Conservation (phyloP, 1,284 basidiomycete species). For the Irpex rosettiformis region DNA sequence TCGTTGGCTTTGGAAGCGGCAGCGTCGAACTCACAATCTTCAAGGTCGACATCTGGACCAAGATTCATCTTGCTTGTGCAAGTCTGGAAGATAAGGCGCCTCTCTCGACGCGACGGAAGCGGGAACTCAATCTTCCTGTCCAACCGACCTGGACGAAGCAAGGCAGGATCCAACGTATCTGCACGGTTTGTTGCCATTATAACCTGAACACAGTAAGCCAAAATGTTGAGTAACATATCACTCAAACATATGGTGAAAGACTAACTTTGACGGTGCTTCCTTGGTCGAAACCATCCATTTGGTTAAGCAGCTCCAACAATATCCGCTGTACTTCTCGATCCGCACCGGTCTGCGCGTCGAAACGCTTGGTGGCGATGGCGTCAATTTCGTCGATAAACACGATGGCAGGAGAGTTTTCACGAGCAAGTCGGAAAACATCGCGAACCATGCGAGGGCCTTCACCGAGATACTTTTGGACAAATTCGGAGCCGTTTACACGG, state of each 20-base stretch:
- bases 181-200: slow-evolving; percentile 99
- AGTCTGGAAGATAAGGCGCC: slow-evolving; percentile 98
- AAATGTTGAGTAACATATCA: not conserved
- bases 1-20: not conserved
- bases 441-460: slow-evolving; percentile 99
- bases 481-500: slow-evolving; percentile 97
- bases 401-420: slow-evolving; percentile 97
- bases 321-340: slow-evolving; percentile 99
- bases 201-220: slow-evolving; percentile 59
- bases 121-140: slow-evolving; percentile 99
- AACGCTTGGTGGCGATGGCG: slow-evolving; percentile 99
- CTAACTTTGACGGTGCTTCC: slow-evolving; percentile 96
- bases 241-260: not conserved
- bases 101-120: slow-evolving; percentile 90
- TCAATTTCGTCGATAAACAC: slow-evolving; percentile 99
- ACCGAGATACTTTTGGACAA: slow-evolving; percentile 99
- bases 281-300: slow-evolving; percentile 99
- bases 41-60: slow-evolving; percentile 95
- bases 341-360: slow-evolving; percentile 98
- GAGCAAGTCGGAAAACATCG: slow-evolving; percentile 96
- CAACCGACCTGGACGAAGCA: slow-evolving; percentile 95
- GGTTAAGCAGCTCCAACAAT: slow-evolving; percentile 95
- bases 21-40: slow-evolving; percentile 76
- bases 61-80: slow-evolving; percentile 98
- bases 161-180: slow-evolving; percentile 94